Conservation (phyloP, 2,329 filamentous ascomycete genomes). For the Trichoderma atrobrunneum region DNA sequence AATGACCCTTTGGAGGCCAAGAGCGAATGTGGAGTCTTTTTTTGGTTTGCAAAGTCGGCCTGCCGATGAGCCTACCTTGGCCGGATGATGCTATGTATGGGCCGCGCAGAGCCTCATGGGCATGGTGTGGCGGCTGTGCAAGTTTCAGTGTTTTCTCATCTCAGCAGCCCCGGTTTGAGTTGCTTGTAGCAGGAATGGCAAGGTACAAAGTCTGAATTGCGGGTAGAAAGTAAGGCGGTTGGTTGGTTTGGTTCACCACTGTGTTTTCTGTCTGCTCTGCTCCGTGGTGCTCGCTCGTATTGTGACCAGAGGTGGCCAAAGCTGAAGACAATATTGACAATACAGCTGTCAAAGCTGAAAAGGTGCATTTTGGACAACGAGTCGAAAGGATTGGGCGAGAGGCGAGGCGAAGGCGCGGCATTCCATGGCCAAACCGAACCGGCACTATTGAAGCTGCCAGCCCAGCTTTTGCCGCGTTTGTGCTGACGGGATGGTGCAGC, state of each 20-base stretch:
- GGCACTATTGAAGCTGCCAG: background rate
- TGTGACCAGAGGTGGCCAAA: too few species aligned
- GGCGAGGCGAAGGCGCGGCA: background rate
- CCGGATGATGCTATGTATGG: background rate
- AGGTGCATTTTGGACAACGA: background rate
- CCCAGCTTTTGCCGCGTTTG: background rate
- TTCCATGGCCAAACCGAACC: background rate
- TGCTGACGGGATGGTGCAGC: background rate
- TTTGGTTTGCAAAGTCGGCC: background rate
- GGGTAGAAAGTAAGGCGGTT: background rate
- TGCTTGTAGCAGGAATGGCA: background rate
- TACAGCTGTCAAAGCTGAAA: too few species aligned
- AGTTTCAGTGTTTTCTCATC: background rate
- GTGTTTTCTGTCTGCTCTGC: too few species aligned
- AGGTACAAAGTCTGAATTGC: background rate
- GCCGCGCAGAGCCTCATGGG: slow-evolving; percentile 7
- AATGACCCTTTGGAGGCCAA: background rate
- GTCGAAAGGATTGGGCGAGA: background rate
- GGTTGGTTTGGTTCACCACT: background rate
- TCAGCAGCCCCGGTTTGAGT: background rate
- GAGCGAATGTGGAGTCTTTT: background rate
- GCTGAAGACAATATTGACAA: too few species aligned
- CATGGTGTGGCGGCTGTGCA: slow-evolving; percentile 16
- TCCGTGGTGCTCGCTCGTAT: too few species aligned
- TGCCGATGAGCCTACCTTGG: background rate